Conservation (phyloP, 164 flowering plant species). For the Tinospora cordifolia region DNA sequence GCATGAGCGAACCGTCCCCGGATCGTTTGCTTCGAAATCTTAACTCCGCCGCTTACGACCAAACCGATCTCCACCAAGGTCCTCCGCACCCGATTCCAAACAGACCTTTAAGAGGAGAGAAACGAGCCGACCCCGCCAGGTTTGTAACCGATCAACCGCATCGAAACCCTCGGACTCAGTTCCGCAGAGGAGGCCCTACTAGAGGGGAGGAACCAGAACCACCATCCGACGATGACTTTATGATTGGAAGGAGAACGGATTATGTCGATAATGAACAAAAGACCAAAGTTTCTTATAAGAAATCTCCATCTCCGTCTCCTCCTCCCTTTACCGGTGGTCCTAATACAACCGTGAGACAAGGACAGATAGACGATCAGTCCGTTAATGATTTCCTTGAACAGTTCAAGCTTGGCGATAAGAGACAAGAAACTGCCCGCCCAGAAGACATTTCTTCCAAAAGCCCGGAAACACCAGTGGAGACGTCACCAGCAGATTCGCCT, state of each 20-base stretch:
- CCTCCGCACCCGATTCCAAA: conserved; percentile 43
- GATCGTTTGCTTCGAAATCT: background rate
- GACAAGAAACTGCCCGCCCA: conserved; percentile 10
- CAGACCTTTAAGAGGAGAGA: conserved; percentile 43
- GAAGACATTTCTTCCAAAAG: background rate
- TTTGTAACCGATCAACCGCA: conserved; percentile 2
- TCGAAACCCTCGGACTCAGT: conserved; percentile 1
- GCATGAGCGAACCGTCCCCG: no score
- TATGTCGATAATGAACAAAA: background rate
- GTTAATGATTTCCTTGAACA: conserved; percentile 39
- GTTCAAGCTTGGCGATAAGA: conserved; percentile 37
- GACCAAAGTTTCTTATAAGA: background rate
- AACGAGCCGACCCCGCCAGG: conserved; percentile 1
- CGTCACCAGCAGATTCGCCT: conserved; percentile 9
- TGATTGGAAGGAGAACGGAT: background rate
- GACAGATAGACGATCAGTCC: conserved; percentile 7
- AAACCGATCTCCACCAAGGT: background rate
- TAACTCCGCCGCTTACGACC: no score
- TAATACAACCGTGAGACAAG: background rate
- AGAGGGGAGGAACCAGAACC: background rate
- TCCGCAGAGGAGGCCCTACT: conserved; percentile 5
- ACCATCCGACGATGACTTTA: background rate
- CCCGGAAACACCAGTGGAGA: background rate
- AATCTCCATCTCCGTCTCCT: conserved; percentile 11
- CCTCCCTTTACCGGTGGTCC: background rate